Evolutionary conservation across 257 asterid species (phyloP).

Genomic region (Solanum stenotomum): DNA sequence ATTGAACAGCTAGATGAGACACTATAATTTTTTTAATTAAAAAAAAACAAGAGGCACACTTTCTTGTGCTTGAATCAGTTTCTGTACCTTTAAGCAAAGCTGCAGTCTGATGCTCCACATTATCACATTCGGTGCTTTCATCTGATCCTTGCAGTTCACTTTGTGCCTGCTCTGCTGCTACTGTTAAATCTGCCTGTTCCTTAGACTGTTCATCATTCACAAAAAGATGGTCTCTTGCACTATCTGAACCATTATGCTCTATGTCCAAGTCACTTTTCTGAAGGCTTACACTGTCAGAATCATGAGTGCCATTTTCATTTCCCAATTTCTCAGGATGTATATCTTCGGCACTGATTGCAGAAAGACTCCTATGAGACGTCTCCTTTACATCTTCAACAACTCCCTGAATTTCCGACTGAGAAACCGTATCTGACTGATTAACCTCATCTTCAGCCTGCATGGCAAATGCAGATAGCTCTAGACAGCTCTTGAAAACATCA

Average conservation of each 20-base stretch:
- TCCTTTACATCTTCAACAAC: conserved; percentile 22
- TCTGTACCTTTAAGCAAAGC: conserved; percentile 17
- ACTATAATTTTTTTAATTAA: background rate
- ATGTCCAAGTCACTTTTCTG: conserved; percentile 8
- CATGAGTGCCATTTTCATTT: conserved; percentile 12
- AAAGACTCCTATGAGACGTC: conserved; percentile 20
- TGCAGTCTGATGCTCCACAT: conserved; percentile 26
- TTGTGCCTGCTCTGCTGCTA: conserved; percentile 4
- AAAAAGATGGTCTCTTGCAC: conserved; percentile 16
- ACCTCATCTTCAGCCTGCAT: conserved; percentile 20
- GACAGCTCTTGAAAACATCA: conserved; percentile 64
- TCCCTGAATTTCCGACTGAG: conserved; percentile 19
- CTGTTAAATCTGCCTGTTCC: conserved; percentile 19
- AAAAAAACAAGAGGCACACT: conserved; percentile 4
- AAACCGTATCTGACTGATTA: conserved; percentile 10
- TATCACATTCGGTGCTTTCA: conserved; percentile 21
- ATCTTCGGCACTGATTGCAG: conserved; percentile 23
- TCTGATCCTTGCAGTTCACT: conserved; percentile 16
- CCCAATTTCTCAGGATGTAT: conserved; percentile 22
- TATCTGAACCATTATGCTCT: conserved; percentile 23
- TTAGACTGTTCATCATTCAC: conserved; percentile 15
- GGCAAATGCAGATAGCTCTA: conserved; percentile 50
- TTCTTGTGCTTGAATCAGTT: conserved; percentile 32
- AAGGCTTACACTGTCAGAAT: conserved; percentile 19
- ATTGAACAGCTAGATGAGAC: background rate